phyloP scores from a whole-genome alignment of 1,284 basidiomycete species.

The Cutaneotrichosporon curvatum region DNA sequence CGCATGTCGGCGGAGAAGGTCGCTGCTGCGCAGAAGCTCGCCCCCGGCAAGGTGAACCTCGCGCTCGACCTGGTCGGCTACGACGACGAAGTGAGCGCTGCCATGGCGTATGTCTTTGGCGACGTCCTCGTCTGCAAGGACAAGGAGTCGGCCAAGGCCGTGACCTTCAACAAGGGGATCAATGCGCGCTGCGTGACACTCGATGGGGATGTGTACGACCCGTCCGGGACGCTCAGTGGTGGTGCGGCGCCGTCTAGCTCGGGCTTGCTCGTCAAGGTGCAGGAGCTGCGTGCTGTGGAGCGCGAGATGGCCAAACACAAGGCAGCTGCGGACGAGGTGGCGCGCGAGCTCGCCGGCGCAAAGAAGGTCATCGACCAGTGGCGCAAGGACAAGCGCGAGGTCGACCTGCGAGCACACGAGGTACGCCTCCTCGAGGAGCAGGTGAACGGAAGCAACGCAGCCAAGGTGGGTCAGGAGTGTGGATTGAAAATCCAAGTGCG shows the following conservation, averaged over 20 bases:
- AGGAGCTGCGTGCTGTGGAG: conserved; percentile 65
- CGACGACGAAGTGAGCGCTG: conserved; percentile 72
- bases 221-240: conserved; percentile 86
- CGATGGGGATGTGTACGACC: conserved; percentile 94
- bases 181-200: conserved; percentile 80
- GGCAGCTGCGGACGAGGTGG: conserved; percentile 53
- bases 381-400: conserved; percentile 59
- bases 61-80: conserved; percentile 85
- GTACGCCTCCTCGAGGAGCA: conserved; percentile 76
- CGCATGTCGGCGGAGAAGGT: conserved; percentile 67
- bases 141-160: conserved; percentile 75
- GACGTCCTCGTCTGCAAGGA: conserved; percentile 89
- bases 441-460: conserved; percentile 47
- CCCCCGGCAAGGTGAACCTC: conserved; percentile 72
- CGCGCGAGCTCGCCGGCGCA: conserved; percentile 55
- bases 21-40: conserved; percentile 64
- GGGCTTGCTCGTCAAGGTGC: conserved; percentile 75
- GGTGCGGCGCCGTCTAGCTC: conserved; percentile 74
- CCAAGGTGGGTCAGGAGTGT: neutral
- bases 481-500: no score
- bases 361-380: conserved; percentile 61
- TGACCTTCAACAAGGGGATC: conserved; percentile 75
- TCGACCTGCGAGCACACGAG: conserved; percentile 87
- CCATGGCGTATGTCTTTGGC: conserved; percentile 92
- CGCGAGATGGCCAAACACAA: conserved; percentile 56